Evolutionary conservation across 306 rosid species (phyloP), one percentile per base, ranked within the genome.

Genomic region (Prunus kanzakura): DNA sequence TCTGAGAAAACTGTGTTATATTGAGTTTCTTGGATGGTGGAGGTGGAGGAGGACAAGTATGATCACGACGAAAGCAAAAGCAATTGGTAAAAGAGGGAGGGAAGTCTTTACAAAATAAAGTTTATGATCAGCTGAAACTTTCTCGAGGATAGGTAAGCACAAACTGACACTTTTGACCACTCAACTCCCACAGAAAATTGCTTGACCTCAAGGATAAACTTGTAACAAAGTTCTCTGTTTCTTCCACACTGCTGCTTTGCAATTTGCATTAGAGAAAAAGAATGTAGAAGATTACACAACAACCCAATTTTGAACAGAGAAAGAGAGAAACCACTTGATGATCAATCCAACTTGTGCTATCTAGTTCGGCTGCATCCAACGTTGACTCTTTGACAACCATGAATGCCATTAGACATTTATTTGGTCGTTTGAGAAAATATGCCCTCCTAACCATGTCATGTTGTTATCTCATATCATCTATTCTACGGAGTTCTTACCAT

Each of bases 31-130:
- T 38, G 43, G 43, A 38, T 29, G 25, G 25, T 23, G 51, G 71
- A 56, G 71, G 75, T 62, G 27, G 60, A 22, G 79, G 88, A 80
- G 13, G 92, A 88, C 89, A 79, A 80, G 85, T 47, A 55, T 89
- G 84, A 88, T 96, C 20, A 92, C 83, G 84, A 87, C 64, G 52
- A 76, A 81, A 77, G 86, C 85, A 82, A 90, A 90, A 83, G 92
- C 88, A 76, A 56, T 72, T 60, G 87, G 89, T 75, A 47, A 86
- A 81, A 75, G 80, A 74, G 58, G 87, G 97, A 87, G 97, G 98
- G 98, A 92, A 86, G 79, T 80, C 78, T 15, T 82, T 92, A 83
- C 93, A 88, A 95, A 92, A 77, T 91, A 92, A 92, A 95, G 97
- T 57, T 27, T 23, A 27, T 61, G 6, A 60, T 80, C 87, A 80